A percentile compares a stretch with the other conserved stretches of the same genome.
These are phyloP conservation scores for Gonapodya prolifera DNA, from an alignment of 192 early-diverging fungal genomes.

Conservation along the genomic window DNA sequence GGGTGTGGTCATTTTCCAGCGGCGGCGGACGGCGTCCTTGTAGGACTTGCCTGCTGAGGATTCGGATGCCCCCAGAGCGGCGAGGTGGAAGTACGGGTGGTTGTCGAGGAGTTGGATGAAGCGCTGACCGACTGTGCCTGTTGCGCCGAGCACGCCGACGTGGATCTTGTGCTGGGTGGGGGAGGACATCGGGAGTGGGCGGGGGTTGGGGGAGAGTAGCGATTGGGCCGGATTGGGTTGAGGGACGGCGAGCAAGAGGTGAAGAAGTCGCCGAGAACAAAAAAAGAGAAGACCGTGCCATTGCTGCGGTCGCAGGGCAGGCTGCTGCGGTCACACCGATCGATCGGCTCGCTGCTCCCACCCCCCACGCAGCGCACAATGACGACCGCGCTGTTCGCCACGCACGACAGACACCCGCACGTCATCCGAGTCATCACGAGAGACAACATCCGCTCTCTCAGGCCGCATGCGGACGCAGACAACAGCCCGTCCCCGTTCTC, in stretches of 20 bases:
- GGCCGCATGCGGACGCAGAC: conserved; percentile 20
- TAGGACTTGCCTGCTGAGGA: conserved; percentile 84
- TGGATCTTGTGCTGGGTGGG: conserved; percentile 22
- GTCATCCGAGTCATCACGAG: conserved; percentile 29
- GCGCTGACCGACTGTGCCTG: conserved; percentile 95
- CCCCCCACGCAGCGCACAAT: neutral
- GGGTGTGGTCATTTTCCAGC: conserved; percentile 75
- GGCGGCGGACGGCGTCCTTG: conserved; percentile 47
- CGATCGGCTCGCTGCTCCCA: too few species aligned
- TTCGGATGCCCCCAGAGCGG: conserved; percentile 78
- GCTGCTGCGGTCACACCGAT: too few species aligned
- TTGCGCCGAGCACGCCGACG: conserved; percentile 90
- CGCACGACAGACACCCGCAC: neutral
- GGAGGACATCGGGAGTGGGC: too few species aligned
- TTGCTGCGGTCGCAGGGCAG: too few species aligned
- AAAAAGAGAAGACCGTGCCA: too few species aligned
- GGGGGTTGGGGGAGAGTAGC: too few species aligned
- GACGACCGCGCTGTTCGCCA: neutral
- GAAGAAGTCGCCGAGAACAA: too few species aligned
- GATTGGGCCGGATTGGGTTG: too few species aligned
- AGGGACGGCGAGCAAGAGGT: too few species aligned
- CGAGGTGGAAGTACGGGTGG: conserved; percentile 78
- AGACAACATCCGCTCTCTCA: conserved; percentile 39
- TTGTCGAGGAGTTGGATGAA: conserved; percentile 80
- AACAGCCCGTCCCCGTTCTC: neutral